Evolutionary conservation across 257 asterid genomes (phyloP), one percentile per base, ranked within the genome.

Genomic region (Gentiana straminea): DNA sequence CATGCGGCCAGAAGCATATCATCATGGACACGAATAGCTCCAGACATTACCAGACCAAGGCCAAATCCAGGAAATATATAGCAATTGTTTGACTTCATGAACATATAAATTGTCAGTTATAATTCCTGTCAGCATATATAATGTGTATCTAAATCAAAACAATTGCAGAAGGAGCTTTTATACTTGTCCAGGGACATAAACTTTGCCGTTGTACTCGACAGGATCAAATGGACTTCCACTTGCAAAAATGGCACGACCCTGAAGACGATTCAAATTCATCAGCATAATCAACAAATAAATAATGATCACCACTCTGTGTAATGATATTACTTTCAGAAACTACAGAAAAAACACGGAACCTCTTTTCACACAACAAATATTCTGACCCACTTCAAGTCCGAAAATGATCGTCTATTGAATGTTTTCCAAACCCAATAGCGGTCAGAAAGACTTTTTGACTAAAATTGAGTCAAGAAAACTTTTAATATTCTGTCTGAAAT

Each of bases 1-100:
- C 97, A 80, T 57, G 99, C 97, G 32, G 94, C 94, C 32, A 92
- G 86, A 73, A 92, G 97, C 94, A 88, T 92, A 41, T 81, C 94
- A 56, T 92, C 96, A 39, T 92, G 98, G 55, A 92, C 94, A 1
- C 97, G 93, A 55, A 92, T 88, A 43, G 93, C 78, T 52, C 98
- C 98, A 36, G 84, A 82, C 58, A 92, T 88, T 65, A 92, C 88
- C 69, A 92, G 68, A 59, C 99, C 99, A 33, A 92, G 75, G 52
- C 99, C 99, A 44, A 88, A 75, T 51, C 99, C 99, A 0, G 97
- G 99, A 39, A 92, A 92, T 72, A 92, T 85, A 56, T 88, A 92
- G 9, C 94, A 95, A 52, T 92, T 92, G 86, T 92, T 92, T 35
- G 97, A 93, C 97, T 87, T 86, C 66, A 63, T 45, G 24, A 52